phyloP scores from a whole-genome alignment of 176 grass and related monocot species.

The Hsuehochloa calcarea region DNA sequence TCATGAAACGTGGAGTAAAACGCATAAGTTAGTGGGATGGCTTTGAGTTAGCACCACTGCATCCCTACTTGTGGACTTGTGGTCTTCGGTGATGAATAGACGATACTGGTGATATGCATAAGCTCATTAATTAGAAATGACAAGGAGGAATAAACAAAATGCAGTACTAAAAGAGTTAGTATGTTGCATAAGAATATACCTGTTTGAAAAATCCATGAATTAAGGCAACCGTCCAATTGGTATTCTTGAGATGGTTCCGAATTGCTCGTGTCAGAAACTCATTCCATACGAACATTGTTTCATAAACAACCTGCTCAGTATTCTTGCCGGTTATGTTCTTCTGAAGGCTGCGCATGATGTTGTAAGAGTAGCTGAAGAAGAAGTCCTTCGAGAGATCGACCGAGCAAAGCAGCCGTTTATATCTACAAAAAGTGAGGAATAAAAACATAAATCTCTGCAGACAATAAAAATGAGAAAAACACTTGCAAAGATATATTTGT shows the following conservation, averaged over 20 bases:
- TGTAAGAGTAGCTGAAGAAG: conserved; percentile 99
- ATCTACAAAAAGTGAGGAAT: conserved; percentile 51
- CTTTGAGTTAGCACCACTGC: conserved; percentile 46
- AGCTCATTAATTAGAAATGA: conserved; percentile 29
- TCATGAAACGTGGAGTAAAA: conserved; percentile 38
- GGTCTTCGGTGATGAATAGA: conserved; percentile 32
- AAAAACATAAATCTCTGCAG: conserved; percentile 31
- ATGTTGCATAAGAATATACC: conserved; percentile 43
- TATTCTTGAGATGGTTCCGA: conserved; percentile 80
- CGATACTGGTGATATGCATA: conserved; percentile 35
- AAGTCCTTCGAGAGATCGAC: conserved; percentile 96
- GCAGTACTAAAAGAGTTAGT: not conserved
- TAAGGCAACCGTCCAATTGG: conserved; percentile 81
- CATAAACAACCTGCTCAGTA: conserved; percentile 67
- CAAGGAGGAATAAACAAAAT: conserved; percentile 21
- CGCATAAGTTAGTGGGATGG: conserved; percentile 31
- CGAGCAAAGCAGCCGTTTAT: conserved; percentile 82
- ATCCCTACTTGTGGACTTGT: conserved; percentile 34
- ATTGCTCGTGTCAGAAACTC: conserved; percentile 83
- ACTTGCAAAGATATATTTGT: not conserved
- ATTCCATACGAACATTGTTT: conserved; percentile 99
- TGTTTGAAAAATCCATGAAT: conserved; percentile 96
- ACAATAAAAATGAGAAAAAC: not conserved
- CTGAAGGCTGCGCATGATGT: conserved; percentile 95
- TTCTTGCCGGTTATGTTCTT: conserved; percentile 72